These are phyloP conservation scores for Myriosclerotinia duriaeana DNA, from an alignment of 2,329 filamentous ascomycete species.

Conservation along the genomic window DNA sequence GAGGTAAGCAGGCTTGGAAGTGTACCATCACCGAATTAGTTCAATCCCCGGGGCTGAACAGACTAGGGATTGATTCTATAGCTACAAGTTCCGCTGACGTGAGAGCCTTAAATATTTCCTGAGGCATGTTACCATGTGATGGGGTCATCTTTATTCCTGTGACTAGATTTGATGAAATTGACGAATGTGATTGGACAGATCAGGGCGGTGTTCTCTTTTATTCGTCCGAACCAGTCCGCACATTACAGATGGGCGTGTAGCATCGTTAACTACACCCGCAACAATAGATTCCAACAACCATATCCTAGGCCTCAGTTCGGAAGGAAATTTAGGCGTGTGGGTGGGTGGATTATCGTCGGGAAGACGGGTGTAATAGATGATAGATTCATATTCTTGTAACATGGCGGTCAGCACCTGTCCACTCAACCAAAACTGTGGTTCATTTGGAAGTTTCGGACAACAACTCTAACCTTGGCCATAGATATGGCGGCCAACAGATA, in stretches of 20 bases:
- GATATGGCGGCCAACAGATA: background rate
- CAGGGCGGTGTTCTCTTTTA: background rate
- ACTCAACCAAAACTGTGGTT: background rate
- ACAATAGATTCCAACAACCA: background rate
- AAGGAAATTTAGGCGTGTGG: background rate
- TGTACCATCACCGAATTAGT: background rate
- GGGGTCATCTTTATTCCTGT: too few species aligned
- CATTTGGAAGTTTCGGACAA: background rate
- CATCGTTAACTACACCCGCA: background rate
- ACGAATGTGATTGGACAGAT: background rate
- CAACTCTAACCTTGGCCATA: background rate
- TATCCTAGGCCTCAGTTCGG: background rate
- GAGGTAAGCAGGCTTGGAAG: constrained; percentile 7
- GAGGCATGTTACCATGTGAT: background rate
- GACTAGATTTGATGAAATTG: background rate
- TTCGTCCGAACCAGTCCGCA: background rate
- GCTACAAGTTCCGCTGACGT: constrained; percentile 7
- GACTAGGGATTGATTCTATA: background rate
- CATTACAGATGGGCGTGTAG: background rate
- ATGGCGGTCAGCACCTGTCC: background rate
- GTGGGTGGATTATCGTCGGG: background rate
- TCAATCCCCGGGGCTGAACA: constrained; percentile 11
- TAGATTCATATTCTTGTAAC: background rate
- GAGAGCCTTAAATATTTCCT: constrained; percentile 4
- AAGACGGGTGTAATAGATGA: background rate